Base-by-base conservation (phyloP, 2,329 filamentous ascomycete species). In the Knoxdaviesia capensis region DNA sequence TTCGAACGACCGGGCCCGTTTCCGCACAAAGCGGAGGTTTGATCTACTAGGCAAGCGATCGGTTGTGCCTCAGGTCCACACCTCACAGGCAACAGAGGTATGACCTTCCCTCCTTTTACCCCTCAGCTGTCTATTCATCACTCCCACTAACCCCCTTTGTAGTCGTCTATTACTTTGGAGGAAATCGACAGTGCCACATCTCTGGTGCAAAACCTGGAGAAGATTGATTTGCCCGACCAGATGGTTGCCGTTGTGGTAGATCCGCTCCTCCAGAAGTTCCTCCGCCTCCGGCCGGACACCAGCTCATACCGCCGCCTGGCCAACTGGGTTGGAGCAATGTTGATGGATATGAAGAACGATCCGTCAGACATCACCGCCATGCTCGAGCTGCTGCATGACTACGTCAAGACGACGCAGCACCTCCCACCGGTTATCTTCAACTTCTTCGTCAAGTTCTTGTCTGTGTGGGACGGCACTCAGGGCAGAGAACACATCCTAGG, bases 201-300 rank as follows among this genome's bases (percentile, higher is more conserved):
- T 40, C 78, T 93, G 45, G 77, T 85, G 5, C 69, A 71, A 38
- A 80, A 72, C 44, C 58, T 93, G 6, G 83, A 92, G 49, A 80
- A 69, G 48, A 76, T 93, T 30, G 81, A 90, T 55, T 61, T 86
- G 36, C 85, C 85, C 0, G 86, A 81, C 47, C 85, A 93, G 56
- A 65, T 92, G 2, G 74, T 86, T 36, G 81, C 85, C 5, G 74
- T 82, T 4, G 62, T 92, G 9, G 72, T 71, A 2, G 81, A 92
- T 52, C 79, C 79, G 3, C 62, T 92, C 31, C 68, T 88, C 1
- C 83, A 88, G 54, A 90, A 88, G 53, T 64, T 88, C 29, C 60
- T 84, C 33, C 60, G 81, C n/a, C 59, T 82, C 31, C 68, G 71
- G 40, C 70, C 77, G 2, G 67, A 71, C 34, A 58, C 62, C 10